phyloP scores from a whole-genome alignment of 2,329 filamentous ascomycete species.

The Colletotrichum melonis region DNA sequence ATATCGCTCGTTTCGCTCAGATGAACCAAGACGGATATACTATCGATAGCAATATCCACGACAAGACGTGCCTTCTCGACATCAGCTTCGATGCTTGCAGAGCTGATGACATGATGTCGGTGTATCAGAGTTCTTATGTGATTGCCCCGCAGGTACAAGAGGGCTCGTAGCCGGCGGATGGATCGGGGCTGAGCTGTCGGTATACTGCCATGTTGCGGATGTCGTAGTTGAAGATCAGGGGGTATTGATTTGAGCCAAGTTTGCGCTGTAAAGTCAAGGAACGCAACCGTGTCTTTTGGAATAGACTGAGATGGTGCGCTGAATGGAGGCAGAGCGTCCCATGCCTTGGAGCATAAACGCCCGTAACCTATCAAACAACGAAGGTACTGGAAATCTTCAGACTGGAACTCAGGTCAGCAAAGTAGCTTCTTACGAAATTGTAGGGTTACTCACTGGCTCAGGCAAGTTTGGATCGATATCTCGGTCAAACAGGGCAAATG shows the following conservation, averaged over 20 bases:
- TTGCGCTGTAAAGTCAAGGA: slow-evolving; percentile 54
- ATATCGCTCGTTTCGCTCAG: slow-evolving; percentile 49
- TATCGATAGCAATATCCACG: slow-evolving; percentile 49
- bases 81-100: slow-evolving; percentile 49
- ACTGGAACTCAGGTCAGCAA: slow-evolving; percentile 33
- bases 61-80: slow-evolving; percentile 49
- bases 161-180: slow-evolving; percentile 52
- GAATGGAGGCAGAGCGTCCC: slow-evolving; percentile 55
- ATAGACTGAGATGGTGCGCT: slow-evolving; percentile 45
- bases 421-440: fast-evolving
- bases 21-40: slow-evolving; percentile 49
- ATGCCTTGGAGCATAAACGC: slow-evolving; percentile 57
- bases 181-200: slow-evolving; percentile 45
- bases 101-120: slow-evolving; percentile 54
- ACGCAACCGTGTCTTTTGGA: slow-evolving; percentile 50
- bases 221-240: slow-evolving; percentile 48
- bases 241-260: slow-evolving; percentile 60
- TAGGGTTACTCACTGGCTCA: slow-evolving; percentile 47
- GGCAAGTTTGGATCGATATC: slow-evolving; percentile 61
- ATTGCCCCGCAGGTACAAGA: slow-evolving; percentile 57
- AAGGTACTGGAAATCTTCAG: slow-evolving; percentile 50
- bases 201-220: slow-evolving; percentile 48
- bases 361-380: slow-evolving; percentile 61
- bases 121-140: slow-evolving; percentile 57
- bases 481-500: slow-evolving; percentile 59